Evolutionary conservation across 179 eudicot genomes (phyloP).

Genomic region (Monotropa hypopitys): DNA sequence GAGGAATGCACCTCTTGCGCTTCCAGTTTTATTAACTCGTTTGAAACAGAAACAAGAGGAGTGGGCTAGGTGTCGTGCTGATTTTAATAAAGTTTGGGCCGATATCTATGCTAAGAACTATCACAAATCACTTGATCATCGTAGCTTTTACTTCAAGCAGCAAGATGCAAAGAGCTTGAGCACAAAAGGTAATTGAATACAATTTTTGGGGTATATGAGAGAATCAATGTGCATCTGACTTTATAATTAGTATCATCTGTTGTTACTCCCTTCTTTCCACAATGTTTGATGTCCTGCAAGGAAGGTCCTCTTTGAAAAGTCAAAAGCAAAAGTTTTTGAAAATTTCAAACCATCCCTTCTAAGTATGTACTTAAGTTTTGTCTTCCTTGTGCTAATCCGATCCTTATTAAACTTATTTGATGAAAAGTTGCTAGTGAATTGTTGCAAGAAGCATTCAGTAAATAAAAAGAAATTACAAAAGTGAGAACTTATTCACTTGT

Average conservation of each 20-base stretch:
- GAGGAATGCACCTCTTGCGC: slow-evolving; percentile 58
- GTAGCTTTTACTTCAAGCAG: slow-evolving; percentile 91
- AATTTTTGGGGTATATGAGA: neutral
- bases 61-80: slow-evolving; percentile 78
- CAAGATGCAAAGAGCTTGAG: slow-evolving; percentile 84
- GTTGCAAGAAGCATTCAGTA: neutral
- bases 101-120: slow-evolving; percentile 77
- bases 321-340: neutral
- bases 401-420: neutral
- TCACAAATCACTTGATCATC: slow-evolving; percentile 81
- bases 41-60: slow-evolving; percentile 87
- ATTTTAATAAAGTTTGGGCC: slow-evolving; percentile 80
- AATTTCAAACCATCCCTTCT: neutral
- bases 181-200: slow-evolving; percentile 49
- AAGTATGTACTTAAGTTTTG: neutral
- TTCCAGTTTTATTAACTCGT: slow-evolving; percentile 73
- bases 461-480: neutral
- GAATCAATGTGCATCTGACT: neutral
- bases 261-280: neutral
- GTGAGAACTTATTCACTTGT: neutral
- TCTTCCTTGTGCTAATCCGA: neutral
- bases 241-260: neutral
- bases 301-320: neutral
- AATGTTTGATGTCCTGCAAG: neutral
- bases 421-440: neutral